Evolutionary conservation across 805 yeast genomes (phyloP).

Genomic region (Brettanomyces sp.): DNA sequence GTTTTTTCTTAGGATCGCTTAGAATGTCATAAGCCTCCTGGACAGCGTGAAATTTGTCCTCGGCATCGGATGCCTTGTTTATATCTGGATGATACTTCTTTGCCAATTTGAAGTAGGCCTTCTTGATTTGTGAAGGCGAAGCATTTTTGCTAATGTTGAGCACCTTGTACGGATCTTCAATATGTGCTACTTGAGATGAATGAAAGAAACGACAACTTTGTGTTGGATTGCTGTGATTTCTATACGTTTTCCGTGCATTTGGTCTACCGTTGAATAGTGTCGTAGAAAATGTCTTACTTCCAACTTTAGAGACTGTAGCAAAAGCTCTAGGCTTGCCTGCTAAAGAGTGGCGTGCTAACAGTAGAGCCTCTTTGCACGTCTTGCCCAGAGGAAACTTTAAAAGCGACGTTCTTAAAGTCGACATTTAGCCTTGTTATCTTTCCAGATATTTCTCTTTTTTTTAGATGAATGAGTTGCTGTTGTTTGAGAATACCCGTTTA

Average conservation of each 20-base stretch:
- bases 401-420: no score
- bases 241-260: not conserved
- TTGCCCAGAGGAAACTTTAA: no score
- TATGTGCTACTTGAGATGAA: constrained; percentile 21
- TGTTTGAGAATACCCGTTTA: no score
- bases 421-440: no score
- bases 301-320: no score
- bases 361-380: no score
- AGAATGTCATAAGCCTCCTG: constrained; percentile 92
- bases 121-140: constrained; percentile 76
- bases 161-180: constrained; percentile 72
- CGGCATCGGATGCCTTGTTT: constrained; percentile 84
- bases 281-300: no score
- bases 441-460: no score
- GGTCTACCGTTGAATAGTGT: no score
- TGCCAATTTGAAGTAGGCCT: constrained; percentile 88
- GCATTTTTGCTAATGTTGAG: constrained; percentile 73
- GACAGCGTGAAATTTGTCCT: constrained; percentile 80
- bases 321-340: no score
- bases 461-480: no score
- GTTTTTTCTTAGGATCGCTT: constrained; percentile 74
- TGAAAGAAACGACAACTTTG: constrained; percentile 30
- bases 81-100: constrained; percentile 95
- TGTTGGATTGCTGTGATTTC: not conserved
- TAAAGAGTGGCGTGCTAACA: no score